Evolutionary conservation across 768 basidiomycete genomes (phyloP).

Genomic region (Podaxis sp.): DNA sequence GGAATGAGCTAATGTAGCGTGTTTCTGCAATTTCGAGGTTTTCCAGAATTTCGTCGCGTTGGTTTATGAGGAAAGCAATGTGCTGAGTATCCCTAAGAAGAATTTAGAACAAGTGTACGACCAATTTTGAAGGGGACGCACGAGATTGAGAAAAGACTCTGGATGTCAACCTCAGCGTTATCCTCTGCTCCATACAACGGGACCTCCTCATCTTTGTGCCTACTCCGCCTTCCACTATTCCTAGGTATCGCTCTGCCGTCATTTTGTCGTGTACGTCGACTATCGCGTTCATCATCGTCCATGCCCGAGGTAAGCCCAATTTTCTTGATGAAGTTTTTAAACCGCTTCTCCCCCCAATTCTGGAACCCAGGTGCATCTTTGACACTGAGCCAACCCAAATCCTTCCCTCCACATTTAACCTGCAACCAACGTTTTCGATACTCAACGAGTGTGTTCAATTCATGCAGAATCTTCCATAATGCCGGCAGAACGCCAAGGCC

Average conservation of each 20-base stretch:
- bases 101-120: slow-evolving; percentile 7
- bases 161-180: slow-evolving; percentile 61
- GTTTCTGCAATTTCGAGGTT: slow-evolving; percentile 81
- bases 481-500: slow-evolving; percentile 65
- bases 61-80: slow-evolving; percentile 68
- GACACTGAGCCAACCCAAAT: slow-evolving; percentile 75
- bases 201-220: slow-evolving; percentile 40
- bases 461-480: slow-evolving; percentile 60
- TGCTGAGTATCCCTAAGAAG: slow-evolving; percentile 61
- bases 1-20: slow-evolving; percentile 75
- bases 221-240: slow-evolving; percentile 28
- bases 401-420: slow-evolving; percentile 63
- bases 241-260: slow-evolving; percentile 25
- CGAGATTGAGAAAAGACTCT: slow-evolving; percentile 75
- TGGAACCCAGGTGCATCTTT: slow-evolving; percentile 63
- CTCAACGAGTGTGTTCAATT: slow-evolving; percentile 56
- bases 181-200: slow-evolving; percentile 44
- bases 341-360: slow-evolving; percentile 69
- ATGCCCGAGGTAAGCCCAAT: slow-evolving; percentile 64
- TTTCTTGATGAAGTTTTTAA: slow-evolving; percentile 70
- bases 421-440: slow-evolving; percentile 62
- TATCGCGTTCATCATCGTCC: slow-evolving; percentile 25
- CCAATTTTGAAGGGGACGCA: slow-evolving; percentile 30
- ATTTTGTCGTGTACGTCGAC: slow-evolving; percentile 24
- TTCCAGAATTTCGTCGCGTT: slow-evolving; percentile 76